A percentile compares a stretch with the other conserved stretches of the same genome.
phyloP scores from a whole-genome alignment of 1,284 basidiomycete genomes.

The Austroboletus niveus region DNA sequence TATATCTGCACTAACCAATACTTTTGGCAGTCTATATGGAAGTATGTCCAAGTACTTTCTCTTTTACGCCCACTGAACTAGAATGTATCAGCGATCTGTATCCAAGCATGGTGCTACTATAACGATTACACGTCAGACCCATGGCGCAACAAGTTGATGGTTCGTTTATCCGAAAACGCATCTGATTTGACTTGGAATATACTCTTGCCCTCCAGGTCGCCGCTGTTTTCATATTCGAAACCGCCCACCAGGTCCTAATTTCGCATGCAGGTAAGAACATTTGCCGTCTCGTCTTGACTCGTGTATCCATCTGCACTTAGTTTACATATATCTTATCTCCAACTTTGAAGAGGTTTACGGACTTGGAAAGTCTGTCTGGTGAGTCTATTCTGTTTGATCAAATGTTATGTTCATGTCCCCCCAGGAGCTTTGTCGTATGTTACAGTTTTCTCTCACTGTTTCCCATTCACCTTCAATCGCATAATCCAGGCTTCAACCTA shows the following conservation, averaged over 20 bases:
- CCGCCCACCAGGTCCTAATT: slow-evolving; percentile 54
- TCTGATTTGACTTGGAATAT: background rate
- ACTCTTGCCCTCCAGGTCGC: slow-evolving; percentile 37
- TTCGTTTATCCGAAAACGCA: slow-evolving; percentile 17
- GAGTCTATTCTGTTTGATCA: slow-evolving; percentile 13
- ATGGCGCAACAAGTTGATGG: slow-evolving; percentile 45
- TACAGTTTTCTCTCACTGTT: background rate
- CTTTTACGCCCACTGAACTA: background rate
- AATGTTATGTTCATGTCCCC: background rate
- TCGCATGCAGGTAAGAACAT: slow-evolving; percentile 45
- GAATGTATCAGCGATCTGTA: slow-evolving; percentile 43
- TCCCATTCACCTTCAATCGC: no score
- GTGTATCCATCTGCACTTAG: slow-evolving; percentile 27
- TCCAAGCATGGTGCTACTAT: slow-evolving; percentile 58
- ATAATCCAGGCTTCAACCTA: slow-evolving; percentile 33
- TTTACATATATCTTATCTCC: slow-evolving; percentile 54
- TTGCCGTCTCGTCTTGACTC: background rate
- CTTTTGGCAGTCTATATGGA: slow-evolving; percentile 45
- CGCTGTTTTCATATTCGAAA: slow-evolving; percentile 48
- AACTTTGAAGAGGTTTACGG: slow-evolving; percentile 40
- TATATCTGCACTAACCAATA: background rate
- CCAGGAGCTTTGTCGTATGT: slow-evolving; percentile 49
- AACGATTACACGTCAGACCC: slow-evolving; percentile 45
- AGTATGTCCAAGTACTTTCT: slow-evolving; percentile 33
- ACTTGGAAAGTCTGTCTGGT: slow-evolving; percentile 47